Conservation (phyloP, 495 filamentous ascomycete species). For the Penicillium bialowiezense region DNA sequence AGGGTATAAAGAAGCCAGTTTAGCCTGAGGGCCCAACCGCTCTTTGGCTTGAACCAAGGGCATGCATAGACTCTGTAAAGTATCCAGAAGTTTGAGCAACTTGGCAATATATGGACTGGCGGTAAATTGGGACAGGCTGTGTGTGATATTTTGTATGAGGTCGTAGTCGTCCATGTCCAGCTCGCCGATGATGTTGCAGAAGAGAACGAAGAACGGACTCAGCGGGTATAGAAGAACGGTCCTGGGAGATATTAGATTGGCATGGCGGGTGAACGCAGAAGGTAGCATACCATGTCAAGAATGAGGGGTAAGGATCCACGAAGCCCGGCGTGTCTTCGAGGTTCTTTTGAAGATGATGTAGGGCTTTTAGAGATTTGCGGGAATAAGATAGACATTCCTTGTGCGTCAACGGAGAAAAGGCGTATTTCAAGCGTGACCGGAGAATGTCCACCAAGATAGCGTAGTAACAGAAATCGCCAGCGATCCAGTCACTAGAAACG, state of each 20-base stretch:
- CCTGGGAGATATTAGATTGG: conserved; percentile 12
- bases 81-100: conserved; percentile 18
- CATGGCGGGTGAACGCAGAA: too few relatives aligned
- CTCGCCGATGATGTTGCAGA: conserved; percentile 31
- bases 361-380: conserved; percentile 21
- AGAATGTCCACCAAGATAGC: conserved; percentile 31
- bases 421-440: conserved; percentile 21
- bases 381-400: conserved; percentile 24
- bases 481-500: conserved; percentile 19
- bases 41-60: conserved; percentile 20
- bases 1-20: conserved; percentile 13
- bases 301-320: conserved; percentile 26
- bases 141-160: conserved; percentile 21
- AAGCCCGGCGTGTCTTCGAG: conserved; percentile 17
- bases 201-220: conserved; percentile 31
- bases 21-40: conserved; percentile 7
- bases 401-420: conserved; percentile 22
- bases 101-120: conserved; percentile 21
- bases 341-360: conserved; percentile 24
- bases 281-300: conserved; percentile 26
- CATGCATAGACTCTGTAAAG: conserved; percentile 22
- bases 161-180: conserved; percentile 24
- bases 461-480: conserved; percentile 27
- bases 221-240: conserved; percentile 28
- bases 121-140: conserved; percentile 21